A percentile compares a stretch with the other conserved stretches of the same genome.
Evolutionary conservation across 768 basidiomycete species (phyloP).

Genomic region (Tricholoma terreum): DNA sequence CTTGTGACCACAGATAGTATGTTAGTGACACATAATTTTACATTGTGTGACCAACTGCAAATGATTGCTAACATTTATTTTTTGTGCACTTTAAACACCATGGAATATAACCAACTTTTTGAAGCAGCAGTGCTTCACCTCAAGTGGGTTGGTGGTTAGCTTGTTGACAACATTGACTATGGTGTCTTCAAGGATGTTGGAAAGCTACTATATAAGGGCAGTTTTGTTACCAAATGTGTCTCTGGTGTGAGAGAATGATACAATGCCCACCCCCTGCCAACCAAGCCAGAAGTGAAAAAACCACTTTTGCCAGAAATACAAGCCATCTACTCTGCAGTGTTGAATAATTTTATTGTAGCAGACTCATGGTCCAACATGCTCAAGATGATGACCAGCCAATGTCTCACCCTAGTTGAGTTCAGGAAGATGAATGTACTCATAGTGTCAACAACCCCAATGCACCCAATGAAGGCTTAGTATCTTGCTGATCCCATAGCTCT

Average conservation of each 20-base stretch:
- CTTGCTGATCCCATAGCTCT: not conserved
- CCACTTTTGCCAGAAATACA: not conserved
- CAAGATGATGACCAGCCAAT: slow-evolving; percentile 1
- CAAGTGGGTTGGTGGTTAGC: not conserved
- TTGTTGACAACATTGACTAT: not conserved
- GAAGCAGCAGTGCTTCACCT: not conserved
- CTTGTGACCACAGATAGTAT: too few species aligned
- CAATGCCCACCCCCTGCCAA: not conserved
- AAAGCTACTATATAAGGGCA: not conserved
- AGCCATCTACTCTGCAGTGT: not conserved
- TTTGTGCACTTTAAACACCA: too few species aligned
- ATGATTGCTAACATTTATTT: too few species aligned
- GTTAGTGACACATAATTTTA: too few species aligned
- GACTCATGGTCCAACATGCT: not conserved
- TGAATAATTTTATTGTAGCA: not conserved
- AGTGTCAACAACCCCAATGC: not conserved
- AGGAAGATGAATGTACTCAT: slow-evolving; percentile 1
- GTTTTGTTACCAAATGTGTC: not conserved
- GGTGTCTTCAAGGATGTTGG: not conserved
- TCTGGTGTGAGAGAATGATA: not conserved
- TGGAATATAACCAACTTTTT: not conserved
- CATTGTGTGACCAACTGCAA: too few species aligned
- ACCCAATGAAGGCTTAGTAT: not conserved
- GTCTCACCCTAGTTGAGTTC: not conserved
- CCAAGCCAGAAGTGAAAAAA: not conserved